phyloP scores from a whole-genome alignment of 83 land plant species.

The Picea engelmannii region DNA sequence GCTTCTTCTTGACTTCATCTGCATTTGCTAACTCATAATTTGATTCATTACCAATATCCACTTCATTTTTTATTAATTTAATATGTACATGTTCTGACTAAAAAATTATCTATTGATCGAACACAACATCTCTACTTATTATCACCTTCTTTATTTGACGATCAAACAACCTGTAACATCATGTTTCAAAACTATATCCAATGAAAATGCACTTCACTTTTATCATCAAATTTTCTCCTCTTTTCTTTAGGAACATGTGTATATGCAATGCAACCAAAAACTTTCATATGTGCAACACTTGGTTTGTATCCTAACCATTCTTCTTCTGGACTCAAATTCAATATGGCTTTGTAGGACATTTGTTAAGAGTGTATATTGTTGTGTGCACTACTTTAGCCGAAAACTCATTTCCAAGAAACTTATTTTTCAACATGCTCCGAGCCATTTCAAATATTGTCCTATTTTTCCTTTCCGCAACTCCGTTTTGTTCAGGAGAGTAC shows the following conservation, averaged over 20 bases:
- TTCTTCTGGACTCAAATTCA: background rate
- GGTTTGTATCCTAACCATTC: background rate
- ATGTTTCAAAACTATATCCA: background rate
- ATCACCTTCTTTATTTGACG: background rate
- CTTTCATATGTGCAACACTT: background rate
- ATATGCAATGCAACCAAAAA: background rate
- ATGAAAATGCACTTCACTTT: background rate
- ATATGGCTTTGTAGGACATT: background rate
- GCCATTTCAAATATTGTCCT: background rate
- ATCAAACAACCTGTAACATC: background rate
- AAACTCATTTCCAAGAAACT: background rate
- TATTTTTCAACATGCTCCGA: background rate
- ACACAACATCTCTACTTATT: background rate
- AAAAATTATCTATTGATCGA: background rate
- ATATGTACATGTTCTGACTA: no score
- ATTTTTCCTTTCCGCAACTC: background rate
- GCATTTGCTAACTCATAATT: no score
- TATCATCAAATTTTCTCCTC: background rate
- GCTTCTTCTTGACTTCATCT: no score
- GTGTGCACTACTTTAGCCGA: background rate
- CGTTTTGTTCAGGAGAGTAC: background rate
- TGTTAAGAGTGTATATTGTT: background rate
- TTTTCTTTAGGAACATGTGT: background rate
- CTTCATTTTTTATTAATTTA: no score
- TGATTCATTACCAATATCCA: no score